These are phyloP conservation scores for Cystobasidium slooffiae DNA, from an alignment of 1,284 basidiomycete genomes.

Conservation along the genomic window DNA sequence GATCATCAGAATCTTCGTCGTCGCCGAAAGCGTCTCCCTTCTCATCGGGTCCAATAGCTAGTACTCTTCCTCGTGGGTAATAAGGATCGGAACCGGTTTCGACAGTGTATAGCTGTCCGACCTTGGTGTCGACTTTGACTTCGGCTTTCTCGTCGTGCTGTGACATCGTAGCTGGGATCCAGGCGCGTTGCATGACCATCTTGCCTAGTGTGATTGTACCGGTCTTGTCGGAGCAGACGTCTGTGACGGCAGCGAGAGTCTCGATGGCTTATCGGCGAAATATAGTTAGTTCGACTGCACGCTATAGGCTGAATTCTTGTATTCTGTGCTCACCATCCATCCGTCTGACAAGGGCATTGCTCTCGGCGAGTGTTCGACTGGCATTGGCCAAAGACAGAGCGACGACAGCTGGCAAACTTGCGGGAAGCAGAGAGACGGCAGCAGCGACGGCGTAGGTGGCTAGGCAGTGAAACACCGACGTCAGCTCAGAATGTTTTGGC, in stretches of 20 bases:
- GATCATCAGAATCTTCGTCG: slow-evolving; percentile 51
- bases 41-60: slow-evolving; percentile 43
- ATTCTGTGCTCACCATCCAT: slow-evolving; percentile 60
- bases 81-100: slow-evolving; percentile 54
- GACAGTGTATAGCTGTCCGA: slow-evolving; percentile 56
- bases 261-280: too few species aligned
- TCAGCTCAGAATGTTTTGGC: slow-evolving; percentile 23
- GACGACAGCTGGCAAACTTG: slow-evolving; percentile 58
- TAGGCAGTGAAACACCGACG: slow-evolving; percentile 53
- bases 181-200: slow-evolving; percentile 65
- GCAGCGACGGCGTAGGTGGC: slow-evolving; percentile 61
- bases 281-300: too few species aligned
- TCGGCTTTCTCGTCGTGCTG: slow-evolving; percentile 21
- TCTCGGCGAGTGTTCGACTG: slow-evolving; percentile 58
- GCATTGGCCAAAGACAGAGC: slow-evolving; percentile 59
- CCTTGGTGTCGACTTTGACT: slow-evolving; percentile 46
- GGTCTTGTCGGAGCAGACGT: slow-evolving; percentile 70
- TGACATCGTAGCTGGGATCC: slow-evolving; percentile 59
- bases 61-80: slow-evolving; percentile 58
- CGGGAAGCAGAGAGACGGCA: slow-evolving; percentile 64
- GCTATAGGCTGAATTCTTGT: too few species aligned
- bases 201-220: slow-evolving; percentile 65
- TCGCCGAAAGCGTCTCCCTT: slow-evolving; percentile 43
- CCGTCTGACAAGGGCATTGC: slow-evolving; percentile 61
- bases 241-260: slow-evolving; percentile 63